phyloP scores from a whole-genome alignment of 1,139 yeast species.

The Insectozyma bohioensis region DNA sequence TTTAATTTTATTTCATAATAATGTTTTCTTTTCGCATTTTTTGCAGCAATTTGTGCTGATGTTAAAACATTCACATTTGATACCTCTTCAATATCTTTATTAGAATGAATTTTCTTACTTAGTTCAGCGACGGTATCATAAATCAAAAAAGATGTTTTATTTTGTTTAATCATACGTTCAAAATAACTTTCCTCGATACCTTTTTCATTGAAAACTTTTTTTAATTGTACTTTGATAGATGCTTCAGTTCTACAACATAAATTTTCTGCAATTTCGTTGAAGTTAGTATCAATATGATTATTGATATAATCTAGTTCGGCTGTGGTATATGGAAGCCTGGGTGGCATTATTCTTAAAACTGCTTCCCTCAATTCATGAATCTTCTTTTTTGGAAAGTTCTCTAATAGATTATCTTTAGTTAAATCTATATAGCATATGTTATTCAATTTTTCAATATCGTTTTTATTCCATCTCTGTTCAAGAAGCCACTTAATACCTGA shows the following conservation, averaged over 20 bases:
- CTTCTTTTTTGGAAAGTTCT: conserved; percentile 2
- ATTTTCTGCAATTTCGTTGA: background rate
- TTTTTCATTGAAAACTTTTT: background rate
- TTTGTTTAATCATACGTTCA: background rate
- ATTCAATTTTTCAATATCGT: conserved; percentile 7
- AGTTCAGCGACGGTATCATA: background rate
- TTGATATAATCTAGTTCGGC: background rate
- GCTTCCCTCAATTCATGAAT: conserved; percentile 3
- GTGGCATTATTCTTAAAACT: background rate
- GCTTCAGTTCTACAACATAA: background rate
- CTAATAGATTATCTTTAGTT: conserved; percentile 1
- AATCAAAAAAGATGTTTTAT: background rate
- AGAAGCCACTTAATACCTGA: conserved; percentile 1
- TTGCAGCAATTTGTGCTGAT: conserved; percentile 8
- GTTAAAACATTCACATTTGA: no score
- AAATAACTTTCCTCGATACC: background rate
- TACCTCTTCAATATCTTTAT: no score
- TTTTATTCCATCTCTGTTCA: conserved; percentile 1
- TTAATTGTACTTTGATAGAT: background rate
- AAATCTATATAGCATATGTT: conserved; percentile 3
- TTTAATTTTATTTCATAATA: conserved; percentile 2
- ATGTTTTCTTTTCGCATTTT: conserved; percentile 4
- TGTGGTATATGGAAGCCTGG: conserved; percentile 1
- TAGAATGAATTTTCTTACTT: no score
- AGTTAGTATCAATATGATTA: background rate